These are phyloP conservation scores for Dioszegia crocea DNA, from an alignment of 768 basidiomycete species.

Conservation along the genomic window DNA sequence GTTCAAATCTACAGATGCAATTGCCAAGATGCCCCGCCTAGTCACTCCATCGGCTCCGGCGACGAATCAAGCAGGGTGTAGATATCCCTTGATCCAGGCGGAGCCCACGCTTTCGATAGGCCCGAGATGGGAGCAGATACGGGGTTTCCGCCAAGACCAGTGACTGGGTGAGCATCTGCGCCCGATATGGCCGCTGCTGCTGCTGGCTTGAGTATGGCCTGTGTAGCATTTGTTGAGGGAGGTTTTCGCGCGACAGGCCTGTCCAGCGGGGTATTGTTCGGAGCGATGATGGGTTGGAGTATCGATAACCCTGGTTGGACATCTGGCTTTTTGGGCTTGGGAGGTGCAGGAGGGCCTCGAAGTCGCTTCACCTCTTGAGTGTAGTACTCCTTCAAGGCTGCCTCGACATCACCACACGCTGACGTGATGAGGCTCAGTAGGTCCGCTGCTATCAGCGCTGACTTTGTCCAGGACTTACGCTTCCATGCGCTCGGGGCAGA, in stretches of 20 bases:
- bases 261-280: not conserved
- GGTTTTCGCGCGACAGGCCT: too few relatives aligned
- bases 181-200: too few relatives aligned
- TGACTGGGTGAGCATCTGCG: too few relatives aligned
- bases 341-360: not conserved
- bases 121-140: too few relatives aligned
- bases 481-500: not conserved
- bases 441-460: conserved; percentile 11
- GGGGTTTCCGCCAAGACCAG: too few relatives aligned
- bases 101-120: not conserved
- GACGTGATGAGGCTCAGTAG: conserved; percentile 9
- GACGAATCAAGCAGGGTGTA: not conserved
- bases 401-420: conserved; percentile 9
- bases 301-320: not conserved
- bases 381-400: conserved; percentile 11
- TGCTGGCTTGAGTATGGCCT: too few relatives aligned
- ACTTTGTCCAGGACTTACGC: not conserved
- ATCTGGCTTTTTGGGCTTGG: not conserved
- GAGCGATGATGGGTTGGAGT: not conserved
- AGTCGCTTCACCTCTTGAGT: not conserved
- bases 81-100: not conserved
- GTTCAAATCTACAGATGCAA: too few relatives aligned
- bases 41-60: not conserved
- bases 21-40: too few relatives aligned
- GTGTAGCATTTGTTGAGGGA: too few relatives aligned